Evolutionary conservation across 768 basidiomycete species (phyloP).

Genomic region (Xerocomellus intermedius): DNA sequence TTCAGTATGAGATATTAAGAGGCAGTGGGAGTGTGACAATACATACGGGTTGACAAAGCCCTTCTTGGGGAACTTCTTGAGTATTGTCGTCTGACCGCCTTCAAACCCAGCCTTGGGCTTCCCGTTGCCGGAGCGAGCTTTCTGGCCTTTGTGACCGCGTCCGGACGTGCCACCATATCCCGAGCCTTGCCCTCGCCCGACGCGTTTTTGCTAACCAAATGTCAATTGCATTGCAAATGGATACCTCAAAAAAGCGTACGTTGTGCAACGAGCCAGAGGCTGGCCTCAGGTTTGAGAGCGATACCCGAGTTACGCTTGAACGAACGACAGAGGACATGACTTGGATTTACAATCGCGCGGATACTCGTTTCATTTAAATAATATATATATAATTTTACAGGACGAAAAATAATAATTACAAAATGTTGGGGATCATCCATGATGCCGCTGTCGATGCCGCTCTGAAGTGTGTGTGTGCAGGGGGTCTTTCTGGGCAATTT

Average conservation of each 20-base stretch:
- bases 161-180: constrained; percentile 91
- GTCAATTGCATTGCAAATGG: not conserved
- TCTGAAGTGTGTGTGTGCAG: too few relatives aligned
- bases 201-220: constrained; percentile 77
- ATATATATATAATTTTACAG: not conserved
- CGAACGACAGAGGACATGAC: constrained; percentile 38
- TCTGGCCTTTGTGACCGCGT: constrained; percentile 94
- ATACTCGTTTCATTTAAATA: too few relatives aligned
- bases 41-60: constrained; percentile 93
- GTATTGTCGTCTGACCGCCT: constrained; percentile 95
- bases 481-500: not conserved
- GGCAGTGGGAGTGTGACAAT: not conserved
- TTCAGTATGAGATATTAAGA: not conserved
- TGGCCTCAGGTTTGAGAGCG: constrained; percentile 74
- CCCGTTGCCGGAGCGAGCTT: constrained; percentile 85
- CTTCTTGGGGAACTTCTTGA: constrained; percentile 86
- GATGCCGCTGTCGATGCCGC: too few relatives aligned
- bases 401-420: not conserved
- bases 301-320: constrained; percentile 40
- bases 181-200: constrained; percentile 91
- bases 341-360: too few relatives aligned
- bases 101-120: constrained; percentile 84
- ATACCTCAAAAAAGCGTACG: constrained; percentile 37
- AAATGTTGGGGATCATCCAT: too few relatives aligned
- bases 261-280: constrained; percentile 66